phyloP scores from a whole-genome alignment of 768 basidiomycete genomes.

The Boletus pseudo-olivaceus region DNA sequence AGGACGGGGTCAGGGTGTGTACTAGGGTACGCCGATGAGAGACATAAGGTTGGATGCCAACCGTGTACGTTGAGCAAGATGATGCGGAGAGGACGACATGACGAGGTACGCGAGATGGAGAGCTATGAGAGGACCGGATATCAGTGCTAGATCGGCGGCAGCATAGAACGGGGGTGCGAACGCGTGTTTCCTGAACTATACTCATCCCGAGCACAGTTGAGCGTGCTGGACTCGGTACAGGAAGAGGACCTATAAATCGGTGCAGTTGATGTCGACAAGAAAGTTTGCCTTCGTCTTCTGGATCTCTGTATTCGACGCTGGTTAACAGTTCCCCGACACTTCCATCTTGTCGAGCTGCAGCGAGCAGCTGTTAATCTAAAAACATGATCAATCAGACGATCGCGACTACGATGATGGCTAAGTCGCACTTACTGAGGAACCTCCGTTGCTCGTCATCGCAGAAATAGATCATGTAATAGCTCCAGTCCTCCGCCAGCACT shows the following conservation, averaged over 20 bases:
- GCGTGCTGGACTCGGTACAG: neutral
- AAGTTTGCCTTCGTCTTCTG: slow-evolving; percentile 12
- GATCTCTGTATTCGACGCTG: slow-evolving; percentile 19
- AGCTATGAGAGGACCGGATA: slow-evolving; percentile 11
- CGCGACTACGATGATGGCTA: neutral
- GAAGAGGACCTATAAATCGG: slow-evolving; percentile 22
- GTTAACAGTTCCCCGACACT: slow-evolving; percentile 26
- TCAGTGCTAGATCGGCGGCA: slow-evolving; percentile 11
- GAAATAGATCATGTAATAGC: neutral
- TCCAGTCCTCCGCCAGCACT: too few species aligned
- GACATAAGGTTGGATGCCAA: neutral
- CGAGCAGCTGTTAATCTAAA: slow-evolving; percentile 25
- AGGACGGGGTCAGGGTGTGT: neutral
- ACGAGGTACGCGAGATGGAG: slow-evolving; percentile 30
- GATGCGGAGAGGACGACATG: neutral
- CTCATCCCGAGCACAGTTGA: neutral
- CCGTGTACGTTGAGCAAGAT: neutral
- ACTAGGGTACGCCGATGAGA: too few species aligned
- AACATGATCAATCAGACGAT: neutral
- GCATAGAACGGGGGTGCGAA: slow-evolving; percentile 16
- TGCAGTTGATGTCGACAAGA: slow-evolving; percentile 32
- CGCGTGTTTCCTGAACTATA: slow-evolving; percentile 29
- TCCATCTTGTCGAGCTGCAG: slow-evolving; percentile 23
- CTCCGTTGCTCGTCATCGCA: slow-evolving; percentile 7
- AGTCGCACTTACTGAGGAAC: slow-evolving; percentile 20